phyloP scores from a whole-genome alignment of 345 rosid genomes.

The Syzygium oleosum region DNA sequence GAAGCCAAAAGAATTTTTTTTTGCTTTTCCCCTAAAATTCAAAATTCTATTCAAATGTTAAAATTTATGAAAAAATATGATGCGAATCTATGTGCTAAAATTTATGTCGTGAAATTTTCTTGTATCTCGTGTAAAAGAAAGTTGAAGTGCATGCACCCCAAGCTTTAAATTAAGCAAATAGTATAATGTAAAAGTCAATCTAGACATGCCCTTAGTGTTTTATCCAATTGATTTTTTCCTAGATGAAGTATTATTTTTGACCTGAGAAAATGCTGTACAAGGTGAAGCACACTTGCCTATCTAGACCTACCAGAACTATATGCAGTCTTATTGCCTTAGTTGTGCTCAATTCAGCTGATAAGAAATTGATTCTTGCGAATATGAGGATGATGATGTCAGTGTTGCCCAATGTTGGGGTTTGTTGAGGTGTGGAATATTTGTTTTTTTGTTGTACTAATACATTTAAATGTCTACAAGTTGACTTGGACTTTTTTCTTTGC shows the following conservation, averaged over 20 bases:
- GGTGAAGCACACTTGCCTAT: neutral
- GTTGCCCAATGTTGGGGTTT: neutral
- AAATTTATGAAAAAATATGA: neutral
- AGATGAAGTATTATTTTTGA: neutral
- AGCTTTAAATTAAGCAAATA: neutral
- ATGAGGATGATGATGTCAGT: neutral
- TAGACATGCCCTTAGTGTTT: neutral
- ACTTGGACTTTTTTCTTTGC: neutral
- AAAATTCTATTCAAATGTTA: neutral
- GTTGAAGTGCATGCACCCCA: neutral
- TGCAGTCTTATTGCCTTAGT: neutral
- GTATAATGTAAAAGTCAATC: neutral
- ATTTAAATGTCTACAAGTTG: neutral
- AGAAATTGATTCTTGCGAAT: neutral
- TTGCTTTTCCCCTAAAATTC: neutral
- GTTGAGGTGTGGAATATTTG: neutral
- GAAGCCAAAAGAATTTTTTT: neutral
- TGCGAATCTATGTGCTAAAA: neutral
- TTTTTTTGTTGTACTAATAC: neutral
- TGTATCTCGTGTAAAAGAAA: neutral
- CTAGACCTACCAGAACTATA: neutral
- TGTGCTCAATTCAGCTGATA: neutral
- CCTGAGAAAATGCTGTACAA: neutral
- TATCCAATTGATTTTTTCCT: neutral
- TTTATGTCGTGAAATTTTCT: neutral